Evolutionary conservation across 2,329 filamentous ascomycete species (phyloP).

Genomic region (Cladophialophora bantiana): DNA sequence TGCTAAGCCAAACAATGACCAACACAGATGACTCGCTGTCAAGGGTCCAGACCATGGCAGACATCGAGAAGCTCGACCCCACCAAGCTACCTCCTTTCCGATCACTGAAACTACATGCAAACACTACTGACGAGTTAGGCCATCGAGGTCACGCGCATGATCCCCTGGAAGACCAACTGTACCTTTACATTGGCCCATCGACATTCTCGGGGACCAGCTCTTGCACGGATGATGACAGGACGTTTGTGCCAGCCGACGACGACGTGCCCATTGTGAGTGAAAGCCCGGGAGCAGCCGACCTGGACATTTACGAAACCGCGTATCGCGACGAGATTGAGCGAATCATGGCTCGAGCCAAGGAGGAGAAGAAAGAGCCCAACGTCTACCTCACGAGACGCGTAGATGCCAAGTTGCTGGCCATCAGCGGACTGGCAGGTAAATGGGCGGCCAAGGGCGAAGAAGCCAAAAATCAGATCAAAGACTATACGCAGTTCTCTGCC

Average conservation of each 20-base stretch:
- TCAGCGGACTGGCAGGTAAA: slow-evolving; percentile 40
- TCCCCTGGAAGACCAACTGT: slow-evolving; percentile 68
- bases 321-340: slow-evolving; percentile 82
- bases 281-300: slow-evolving; percentile 82
- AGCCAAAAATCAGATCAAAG: slow-evolving; percentile 39
- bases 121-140: slow-evolving; percentile 37
- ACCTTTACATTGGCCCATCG: slow-evolving; percentile 76
- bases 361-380: slow-evolving; percentile 55
- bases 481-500: slow-evolving; percentile 40
- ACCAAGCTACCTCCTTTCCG: slow-evolving; percentile 38
- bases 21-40: slow-evolving; percentile 32
- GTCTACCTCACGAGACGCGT: slow-evolving; percentile 65
- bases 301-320: slow-evolving; percentile 86
- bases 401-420: slow-evolving; percentile 48
- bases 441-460: slow-evolving; percentile 41
- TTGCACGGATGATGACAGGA: slow-evolving; percentile 49
- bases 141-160: slow-evolving; percentile 68
- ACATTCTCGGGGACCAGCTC: slow-evolving; percentile 55
- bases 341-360: slow-evolving; percentile 61
- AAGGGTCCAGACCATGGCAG: slow-evolving; percentile 14
- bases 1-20: slow-evolving; percentile 26
- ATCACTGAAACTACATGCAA: slow-evolving; percentile 32
- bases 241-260: slow-evolving; percentile 41
- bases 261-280: slow-evolving; percentile 70
- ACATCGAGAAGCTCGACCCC: slow-evolving; percentile 32